Evolutionary conservation across 129 eudicot genomes (phyloP).

Genomic region (Tanacetum coccineum): DNA sequence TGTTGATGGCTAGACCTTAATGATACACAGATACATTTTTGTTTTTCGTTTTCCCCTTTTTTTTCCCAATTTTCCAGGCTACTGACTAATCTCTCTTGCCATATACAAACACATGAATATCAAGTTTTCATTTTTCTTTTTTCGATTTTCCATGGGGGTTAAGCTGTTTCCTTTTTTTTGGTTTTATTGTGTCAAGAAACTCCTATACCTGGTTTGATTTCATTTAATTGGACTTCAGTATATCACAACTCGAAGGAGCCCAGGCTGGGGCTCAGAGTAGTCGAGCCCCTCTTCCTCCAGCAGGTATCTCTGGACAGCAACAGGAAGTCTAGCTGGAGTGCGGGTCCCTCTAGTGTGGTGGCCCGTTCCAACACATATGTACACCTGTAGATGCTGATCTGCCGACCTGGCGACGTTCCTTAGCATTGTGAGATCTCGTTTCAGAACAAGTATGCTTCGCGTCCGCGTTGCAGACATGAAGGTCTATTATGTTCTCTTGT

Average conservation of each 20-base stretch:
- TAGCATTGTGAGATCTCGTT: conserved; percentile 58
- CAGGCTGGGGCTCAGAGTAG: conserved; percentile 87
- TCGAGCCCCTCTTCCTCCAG: conserved; percentile 91
- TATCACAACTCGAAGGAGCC: conserved; percentile 76
- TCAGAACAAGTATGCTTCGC: conserved; percentile 83
- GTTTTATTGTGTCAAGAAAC: conserved; percentile 48
- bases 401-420: conserved; percentile 77
- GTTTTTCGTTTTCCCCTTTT: conserved; percentile 14
- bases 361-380: conserved; percentile 86
- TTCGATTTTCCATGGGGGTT: conserved; percentile 24
- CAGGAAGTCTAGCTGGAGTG: conserved; percentile 78
- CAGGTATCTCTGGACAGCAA: conserved; percentile 77
- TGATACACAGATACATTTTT: conserved; percentile 32
- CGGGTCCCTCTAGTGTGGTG: conserved; percentile 86
- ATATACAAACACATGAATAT: conserved; percentile 58
- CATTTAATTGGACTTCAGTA: conserved; percentile 35
- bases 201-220: conserved; percentile 39
- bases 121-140: conserved; percentile 5
- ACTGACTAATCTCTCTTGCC: conserved; percentile 36
- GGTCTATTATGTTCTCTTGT: conserved; percentile 75
- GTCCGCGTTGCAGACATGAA: conserved; percentile 83
- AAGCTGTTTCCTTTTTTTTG: neutral
- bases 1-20: conserved; percentile 38
- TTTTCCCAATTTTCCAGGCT: conserved; percentile 24
- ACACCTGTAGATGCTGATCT: conserved; percentile 68